Evolutionary conservation across 1,139 yeast genomes (phyloP).

Genomic region (Debaryomyces coudertii): DNA sequence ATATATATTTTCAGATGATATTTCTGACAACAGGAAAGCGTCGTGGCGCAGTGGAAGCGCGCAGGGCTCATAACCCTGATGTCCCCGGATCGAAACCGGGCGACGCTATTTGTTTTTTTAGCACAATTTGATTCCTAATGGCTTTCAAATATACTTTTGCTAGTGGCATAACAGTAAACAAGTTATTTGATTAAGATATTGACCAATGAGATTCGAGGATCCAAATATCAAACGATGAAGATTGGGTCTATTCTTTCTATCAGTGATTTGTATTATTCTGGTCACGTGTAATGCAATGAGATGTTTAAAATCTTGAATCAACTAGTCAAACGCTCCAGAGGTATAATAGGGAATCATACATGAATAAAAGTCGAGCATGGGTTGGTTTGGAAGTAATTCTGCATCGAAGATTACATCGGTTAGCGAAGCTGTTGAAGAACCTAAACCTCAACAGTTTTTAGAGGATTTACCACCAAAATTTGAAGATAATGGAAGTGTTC

Average conservation of each 20-base stretch:
- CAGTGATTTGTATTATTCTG: neutral
- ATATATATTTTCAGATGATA: no score
- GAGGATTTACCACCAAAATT: slow-evolving; percentile 52
- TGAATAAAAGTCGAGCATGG: slow-evolving; percentile 24
- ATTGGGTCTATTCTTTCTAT: no score
- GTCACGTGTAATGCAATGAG: neutral
- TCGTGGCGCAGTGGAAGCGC: slow-evolving; percentile 98
- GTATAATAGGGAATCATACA: neutral
- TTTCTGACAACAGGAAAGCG: no score
- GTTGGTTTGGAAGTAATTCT: slow-evolving; percentile 34
- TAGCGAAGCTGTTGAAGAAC: slow-evolving; percentile 22
- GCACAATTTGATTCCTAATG: neutral
- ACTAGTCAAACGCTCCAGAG: neutral
- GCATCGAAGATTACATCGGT: slow-evolving; percentile 34
- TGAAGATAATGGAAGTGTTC: slow-evolving; percentile 35
- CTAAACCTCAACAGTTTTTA: slow-evolving; percentile 23
- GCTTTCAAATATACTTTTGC: neutral
- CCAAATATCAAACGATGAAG: neutral
- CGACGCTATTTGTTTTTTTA: slow-evolving; percentile 69
- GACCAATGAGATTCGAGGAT: neutral
- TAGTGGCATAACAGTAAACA: neutral
- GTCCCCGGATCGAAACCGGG: slow-evolving; percentile 98
- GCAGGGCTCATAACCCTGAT: slow-evolving; percentile 99
- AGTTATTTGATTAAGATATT: neutral
- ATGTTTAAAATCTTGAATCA: neutral